These are phyloP conservation scores for Debaryomyces singareniensis DNA, from an alignment of 1,139 yeast genomes.

Conservation along the genomic window DNA sequence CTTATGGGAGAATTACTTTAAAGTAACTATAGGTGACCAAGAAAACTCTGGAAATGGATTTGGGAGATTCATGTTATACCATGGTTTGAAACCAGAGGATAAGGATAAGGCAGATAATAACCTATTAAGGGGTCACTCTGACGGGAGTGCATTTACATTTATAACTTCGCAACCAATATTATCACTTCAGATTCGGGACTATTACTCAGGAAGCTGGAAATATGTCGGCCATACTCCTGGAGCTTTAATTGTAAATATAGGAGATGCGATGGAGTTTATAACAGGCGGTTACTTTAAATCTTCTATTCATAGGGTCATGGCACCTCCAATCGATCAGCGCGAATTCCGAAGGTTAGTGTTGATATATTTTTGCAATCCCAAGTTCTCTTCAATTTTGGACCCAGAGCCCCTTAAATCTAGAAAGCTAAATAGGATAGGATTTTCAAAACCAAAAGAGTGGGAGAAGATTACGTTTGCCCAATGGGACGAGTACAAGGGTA, in stretches of 20 bases:
- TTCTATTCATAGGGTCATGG: slow-evolving; percentile 24
- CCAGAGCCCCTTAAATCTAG: slow-evolving; percentile 36
- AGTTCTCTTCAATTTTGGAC: slow-evolving; percentile 23
- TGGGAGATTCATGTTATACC: slow-evolving; percentile 28
- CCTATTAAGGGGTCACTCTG: slow-evolving; percentile 49
- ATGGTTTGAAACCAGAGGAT: slow-evolving; percentile 22
- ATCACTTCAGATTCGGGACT: slow-evolving; percentile 42
- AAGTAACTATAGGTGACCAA: slow-evolving; percentile 14
- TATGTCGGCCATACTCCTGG: slow-evolving; percentile 41
- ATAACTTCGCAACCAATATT: slow-evolving; percentile 44
- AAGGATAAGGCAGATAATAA: slow-evolving; percentile 20
- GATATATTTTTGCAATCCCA: slow-evolving; percentile 39
- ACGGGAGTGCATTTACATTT: slow-evolving; percentile 42
- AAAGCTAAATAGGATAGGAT: slow-evolving; percentile 25
- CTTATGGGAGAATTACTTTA: slow-evolving; percentile 25
- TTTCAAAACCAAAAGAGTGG: slow-evolving; percentile 28
- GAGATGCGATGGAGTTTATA: slow-evolving; percentile 26
- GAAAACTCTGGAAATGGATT: slow-evolving; percentile 23
- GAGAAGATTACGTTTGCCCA: slow-evolving; percentile 23
- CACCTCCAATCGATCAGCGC: slow-evolving; percentile 26
- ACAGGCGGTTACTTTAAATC: slow-evolving; percentile 27
- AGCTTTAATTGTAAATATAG: slow-evolving; percentile 39
- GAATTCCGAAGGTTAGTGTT: slow-evolving; percentile 31
- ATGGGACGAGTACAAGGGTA: slow-evolving; percentile 38
- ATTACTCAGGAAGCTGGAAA: slow-evolving; percentile 39